These are phyloP conservation scores for Jackrogersella multiformis DNA, from an alignment of 495 filamentous ascomycete genomes.

Conservation along the genomic window DNA sequence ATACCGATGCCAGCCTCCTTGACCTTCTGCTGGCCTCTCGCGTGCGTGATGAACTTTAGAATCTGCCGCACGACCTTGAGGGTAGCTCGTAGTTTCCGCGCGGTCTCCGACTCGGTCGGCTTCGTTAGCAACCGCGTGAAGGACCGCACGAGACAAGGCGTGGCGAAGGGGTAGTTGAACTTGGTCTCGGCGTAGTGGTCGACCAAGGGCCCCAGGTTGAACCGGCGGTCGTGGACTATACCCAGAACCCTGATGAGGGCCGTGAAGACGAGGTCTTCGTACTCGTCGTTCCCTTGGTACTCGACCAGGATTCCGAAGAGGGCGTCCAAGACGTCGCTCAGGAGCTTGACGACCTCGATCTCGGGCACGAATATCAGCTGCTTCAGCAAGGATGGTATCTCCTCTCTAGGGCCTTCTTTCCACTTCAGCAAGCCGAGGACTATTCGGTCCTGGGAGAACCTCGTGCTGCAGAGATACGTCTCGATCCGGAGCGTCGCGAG, in stretches of 20 bases:
- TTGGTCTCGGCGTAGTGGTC: slow-evolving; percentile 88
- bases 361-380: slow-evolving; percentile 93
- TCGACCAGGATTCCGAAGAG: slow-evolving; percentile 91
- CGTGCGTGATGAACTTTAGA: slow-evolving; percentile 93
- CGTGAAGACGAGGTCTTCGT: slow-evolving; percentile 91
- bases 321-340: slow-evolving; percentile 89
- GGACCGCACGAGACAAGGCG: slow-evolving; percentile 87
- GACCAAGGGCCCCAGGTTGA: slow-evolving; percentile 88
- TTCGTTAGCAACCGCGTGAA: slow-evolving; percentile 83
- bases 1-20: slow-evolving; percentile 93
- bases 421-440: slow-evolving; percentile 86
- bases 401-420: slow-evolving; percentile 75
- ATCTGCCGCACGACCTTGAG: slow-evolving; percentile 95
- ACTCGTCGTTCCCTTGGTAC: slow-evolving; percentile 86
- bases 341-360: slow-evolving; percentile 94
- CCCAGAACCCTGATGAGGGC: slow-evolving; percentile 88
- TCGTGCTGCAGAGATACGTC: slow-evolving; percentile 94
- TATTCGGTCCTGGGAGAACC: slow-evolving; percentile 92
- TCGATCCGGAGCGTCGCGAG: slow-evolving; percentile 77
- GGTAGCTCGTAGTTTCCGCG: slow-evolving; percentile 85
- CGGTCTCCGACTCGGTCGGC: slow-evolving; percentile 79
- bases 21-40: slow-evolving; percentile 82
- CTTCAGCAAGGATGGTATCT: slow-evolving; percentile 77
- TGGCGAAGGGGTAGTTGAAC: slow-evolving; percentile 95
- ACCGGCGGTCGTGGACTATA: slow-evolving; percentile 93